Percentiles rank a stretch among this genome's conserved stretches.
phyloP scores from a whole-genome alignment of 2,329 filamentous ascomycete species.

The Fragosphaeria purpurea region DNA sequence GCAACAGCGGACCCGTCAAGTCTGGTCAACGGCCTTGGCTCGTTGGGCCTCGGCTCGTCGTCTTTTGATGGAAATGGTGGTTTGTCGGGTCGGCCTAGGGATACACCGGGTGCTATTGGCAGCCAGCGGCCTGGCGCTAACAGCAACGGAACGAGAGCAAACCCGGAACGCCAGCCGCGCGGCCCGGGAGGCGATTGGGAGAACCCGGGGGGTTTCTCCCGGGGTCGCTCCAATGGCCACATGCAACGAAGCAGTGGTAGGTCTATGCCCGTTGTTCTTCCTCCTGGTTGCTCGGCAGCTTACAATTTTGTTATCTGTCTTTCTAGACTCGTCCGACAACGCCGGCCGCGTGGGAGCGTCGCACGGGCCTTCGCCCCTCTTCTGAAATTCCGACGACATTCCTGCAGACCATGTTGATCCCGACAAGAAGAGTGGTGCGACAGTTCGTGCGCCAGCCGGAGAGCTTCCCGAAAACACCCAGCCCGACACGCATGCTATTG shows the following conservation, averaged over 20 bases:
- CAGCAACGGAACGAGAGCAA: constrained; percentile 29
- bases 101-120: constrained; percentile 52
- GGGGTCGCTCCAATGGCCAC: constrained; percentile 49
- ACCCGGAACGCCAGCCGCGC: constrained; percentile 54
- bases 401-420: background rate
- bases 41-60: constrained; percentile 37
- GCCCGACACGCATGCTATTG: background rate
- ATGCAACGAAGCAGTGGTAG: constrained; percentile 51
- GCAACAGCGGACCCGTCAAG: constrained; percentile 21
- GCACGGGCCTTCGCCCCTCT: constrained; percentile 7
- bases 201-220: constrained; percentile 41
- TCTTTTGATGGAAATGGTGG: constrained; percentile 35
- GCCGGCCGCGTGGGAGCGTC: constrained; percentile 2
- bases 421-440: background rate
- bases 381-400: background rate
- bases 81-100: constrained; percentile 27
- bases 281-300: background rate
- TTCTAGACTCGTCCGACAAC: constrained; percentile 11
- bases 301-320: background rate
- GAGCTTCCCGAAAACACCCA: background rate
- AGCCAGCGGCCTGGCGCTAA: constrained; percentile 51
- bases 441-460: too few species aligned
- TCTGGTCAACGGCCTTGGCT: constrained; percentile 38
- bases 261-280: background rate
- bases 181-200: constrained; percentile 52